Percentiles rank a stretch among this genome's conserved stretches.
Evolutionary conservation across 768 basidiomycete species (phyloP).

Genomic region (Scleroderma citrinum): DNA sequence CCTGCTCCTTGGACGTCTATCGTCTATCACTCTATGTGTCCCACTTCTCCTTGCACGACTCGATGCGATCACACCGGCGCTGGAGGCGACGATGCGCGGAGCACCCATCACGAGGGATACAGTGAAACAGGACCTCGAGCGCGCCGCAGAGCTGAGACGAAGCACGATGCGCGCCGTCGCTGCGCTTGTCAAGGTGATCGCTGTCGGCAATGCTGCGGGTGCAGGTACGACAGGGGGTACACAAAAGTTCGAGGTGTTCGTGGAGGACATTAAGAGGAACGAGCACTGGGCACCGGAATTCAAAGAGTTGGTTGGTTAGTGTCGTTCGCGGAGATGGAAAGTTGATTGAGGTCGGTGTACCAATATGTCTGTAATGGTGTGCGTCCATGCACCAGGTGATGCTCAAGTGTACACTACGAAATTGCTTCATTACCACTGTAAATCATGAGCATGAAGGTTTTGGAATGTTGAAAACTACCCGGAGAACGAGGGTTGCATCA

Average conservation of each 20-base stretch:
- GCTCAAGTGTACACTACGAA: no score
- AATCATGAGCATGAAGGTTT: no score
- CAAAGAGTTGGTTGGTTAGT: conserved; percentile 26
- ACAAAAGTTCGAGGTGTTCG: conserved; percentile 69
- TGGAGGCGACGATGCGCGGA: conserved; percentile 89
- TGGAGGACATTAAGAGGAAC: conserved; percentile 65
- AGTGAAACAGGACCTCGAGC: conserved; percentile 88
- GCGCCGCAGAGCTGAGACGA: conserved; percentile 84
- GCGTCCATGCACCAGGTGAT: no score
- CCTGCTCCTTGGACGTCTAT: conserved; percentile 90
- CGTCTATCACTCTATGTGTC: conserved; percentile 52
- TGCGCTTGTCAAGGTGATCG: conserved; percentile 70
- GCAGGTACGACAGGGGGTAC: conserved; percentile 18
- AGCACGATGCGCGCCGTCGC: conserved; percentile 86
- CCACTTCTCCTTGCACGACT: conserved; percentile 52
- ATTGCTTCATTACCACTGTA: no score
- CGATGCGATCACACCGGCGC: conserved; percentile 75
- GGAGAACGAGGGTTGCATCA: no score
- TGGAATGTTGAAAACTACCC: no score
- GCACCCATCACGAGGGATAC: conserved; percentile 88
- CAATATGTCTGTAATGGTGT: no score
- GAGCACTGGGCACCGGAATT: conserved; percentile 66
- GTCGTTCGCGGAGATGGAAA: background rate
- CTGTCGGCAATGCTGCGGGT: conserved; percentile 49
- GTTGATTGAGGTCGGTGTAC: no score